Evolutionary conservation across 805 yeast genomes (phyloP).

Genomic region (Ogataea nonfermentans): DNA sequence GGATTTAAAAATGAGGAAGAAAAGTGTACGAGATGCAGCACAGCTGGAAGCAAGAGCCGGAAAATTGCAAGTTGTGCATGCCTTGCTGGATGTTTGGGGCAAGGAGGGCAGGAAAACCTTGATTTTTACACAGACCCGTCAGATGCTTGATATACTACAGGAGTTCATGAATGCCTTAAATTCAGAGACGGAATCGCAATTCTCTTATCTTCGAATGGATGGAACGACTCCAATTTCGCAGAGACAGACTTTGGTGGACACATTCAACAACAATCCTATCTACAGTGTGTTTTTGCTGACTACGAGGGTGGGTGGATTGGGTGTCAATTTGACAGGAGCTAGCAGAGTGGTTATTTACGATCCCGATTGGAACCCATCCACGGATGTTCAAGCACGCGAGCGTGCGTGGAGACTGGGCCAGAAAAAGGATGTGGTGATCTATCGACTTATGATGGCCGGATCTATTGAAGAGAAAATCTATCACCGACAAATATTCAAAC

Average conservation of each 20-base stretch:
- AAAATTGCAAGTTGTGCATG: constrained; percentile 83
- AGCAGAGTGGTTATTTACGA: constrained; percentile 91
- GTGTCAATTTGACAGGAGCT: constrained; percentile 93
- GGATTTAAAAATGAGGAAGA: constrained; percentile 36
- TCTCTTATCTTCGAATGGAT: constrained; percentile 81
- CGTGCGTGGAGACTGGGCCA: constrained; percentile 98
- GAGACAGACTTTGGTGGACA: constrained; percentile 78
- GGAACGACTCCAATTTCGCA: constrained; percentile 81
- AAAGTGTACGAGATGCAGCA: constrained; percentile 13
- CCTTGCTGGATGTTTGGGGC: constrained; percentile 73
- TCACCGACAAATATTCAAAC: constrained; percentile 95
- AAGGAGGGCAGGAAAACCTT: constrained; percentile 74
- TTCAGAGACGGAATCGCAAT: constrained; percentile 24
- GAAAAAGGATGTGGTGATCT: constrained; percentile 85
- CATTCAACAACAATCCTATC: constrained; percentile 61
- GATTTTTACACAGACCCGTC: constrained; percentile 89
- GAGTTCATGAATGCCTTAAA: constrained; percentile 50
- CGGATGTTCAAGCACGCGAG: constrained; percentile 95
- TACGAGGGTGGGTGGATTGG: constrained; percentile 94
- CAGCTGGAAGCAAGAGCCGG: constrained; percentile 63
- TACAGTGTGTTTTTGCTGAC: constrained; percentile 76
- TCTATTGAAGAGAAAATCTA: constrained; percentile 96
- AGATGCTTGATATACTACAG: constrained; percentile 88
- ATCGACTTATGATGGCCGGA: constrained; percentile 90
- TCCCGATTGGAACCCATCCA: constrained; percentile 99